These are phyloP conservation scores for Ilyonectria destructans DNA, from an alignment of 2,329 filamentous ascomycete species.

Conservation along the genomic window DNA sequence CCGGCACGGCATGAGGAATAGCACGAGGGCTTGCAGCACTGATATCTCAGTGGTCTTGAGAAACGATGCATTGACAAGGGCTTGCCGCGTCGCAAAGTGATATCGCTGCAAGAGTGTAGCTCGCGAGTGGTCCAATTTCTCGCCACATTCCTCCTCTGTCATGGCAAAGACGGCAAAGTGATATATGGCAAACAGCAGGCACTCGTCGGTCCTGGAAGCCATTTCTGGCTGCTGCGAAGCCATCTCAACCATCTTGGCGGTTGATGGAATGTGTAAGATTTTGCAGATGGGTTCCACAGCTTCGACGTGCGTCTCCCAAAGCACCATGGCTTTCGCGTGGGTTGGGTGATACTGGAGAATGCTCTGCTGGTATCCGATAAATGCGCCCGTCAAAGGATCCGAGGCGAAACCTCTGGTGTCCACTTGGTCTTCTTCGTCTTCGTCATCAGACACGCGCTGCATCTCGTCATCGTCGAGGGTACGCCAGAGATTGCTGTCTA, in stretches of 20 bases:
- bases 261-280: conserved; percentile 48
- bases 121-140: conserved; percentile 56
- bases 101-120: conserved; percentile 55
- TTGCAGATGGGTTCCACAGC: conserved; percentile 48
- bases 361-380: conserved; percentile 3
- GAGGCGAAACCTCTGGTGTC: background rate
- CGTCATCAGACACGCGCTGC: conserved; percentile 15
- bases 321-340: conserved; percentile 38
- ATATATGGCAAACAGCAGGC: conserved; percentile 63
- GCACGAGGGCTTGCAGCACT: conserved; percentile 68
- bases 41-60: conserved; percentile 67
- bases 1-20: conserved; percentile 62
- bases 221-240: conserved; percentile 36
- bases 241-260: conserved; percentile 37
- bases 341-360: conserved; percentile 37
- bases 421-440: conserved; percentile 6
- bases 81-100: conserved; percentile 61
- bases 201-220: conserved; percentile 53
- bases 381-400: conserved; percentile 25
- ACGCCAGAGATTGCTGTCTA: conserved; percentile 53
- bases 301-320: conserved; percentile 47
- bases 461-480: conserved; percentile 21
- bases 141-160: conserved; percentile 58
- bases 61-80: conserved; percentile 66
- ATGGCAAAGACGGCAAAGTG: conserved; percentile 59